Base-by-base conservation (phyloP, 139 green algal genomes). In the Auxenochlorella pyrenoidosa region DNA sequence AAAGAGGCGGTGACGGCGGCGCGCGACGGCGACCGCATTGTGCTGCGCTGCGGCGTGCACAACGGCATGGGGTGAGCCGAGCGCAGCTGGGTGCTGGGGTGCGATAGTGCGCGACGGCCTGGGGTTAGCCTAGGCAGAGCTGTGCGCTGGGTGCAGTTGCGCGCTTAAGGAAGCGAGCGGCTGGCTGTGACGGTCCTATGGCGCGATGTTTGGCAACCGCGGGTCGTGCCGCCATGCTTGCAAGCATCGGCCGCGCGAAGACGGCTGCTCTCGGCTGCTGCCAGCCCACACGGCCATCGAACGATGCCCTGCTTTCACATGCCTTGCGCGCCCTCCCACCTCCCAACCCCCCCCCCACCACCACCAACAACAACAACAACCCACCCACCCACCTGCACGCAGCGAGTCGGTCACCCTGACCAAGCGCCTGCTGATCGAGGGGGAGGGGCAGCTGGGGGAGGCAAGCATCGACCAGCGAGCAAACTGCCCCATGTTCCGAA, bases 361-460 rank as follows among this genome's bases (percentile, higher is more conserved):
- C n/a, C n/a, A n/a, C n/a, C n/a, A n/a, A n/a, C n/a, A n/a, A n/a
- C n/a, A n/a, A n/a, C n/a, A n/a, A n/a, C n/a, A n/a, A n/a, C n/a
- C n/a, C 12, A 1, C 18, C 36, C 71, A 5, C 71, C 71, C 19
- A 30, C 47, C 30, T 30, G 21, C 30, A 2, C 78, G 78, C 83
- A 92, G 91, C 59, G 59, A 92, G 65, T 82, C 71, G 6, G 60
- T 92, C 40, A 84, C 89, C 18, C 63, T 96, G 13, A 83, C 81
- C 59, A 96, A 96, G 88, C 89, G 94, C 5, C 44, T 96, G 32
- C 75, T 96, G 40, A 95, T 96, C 38, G 77, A 90, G n/a, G 93
- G 94, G 22, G 88, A 93, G 80, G 94, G 94, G 1, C 34, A 15
- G n/a, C 68, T 95, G 60, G 90, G 89, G 30, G 93, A 96, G 51